Conservation (phyloP, 371 early-diverging fungal species). For the Syncephalastrum monosporum region DNA sequence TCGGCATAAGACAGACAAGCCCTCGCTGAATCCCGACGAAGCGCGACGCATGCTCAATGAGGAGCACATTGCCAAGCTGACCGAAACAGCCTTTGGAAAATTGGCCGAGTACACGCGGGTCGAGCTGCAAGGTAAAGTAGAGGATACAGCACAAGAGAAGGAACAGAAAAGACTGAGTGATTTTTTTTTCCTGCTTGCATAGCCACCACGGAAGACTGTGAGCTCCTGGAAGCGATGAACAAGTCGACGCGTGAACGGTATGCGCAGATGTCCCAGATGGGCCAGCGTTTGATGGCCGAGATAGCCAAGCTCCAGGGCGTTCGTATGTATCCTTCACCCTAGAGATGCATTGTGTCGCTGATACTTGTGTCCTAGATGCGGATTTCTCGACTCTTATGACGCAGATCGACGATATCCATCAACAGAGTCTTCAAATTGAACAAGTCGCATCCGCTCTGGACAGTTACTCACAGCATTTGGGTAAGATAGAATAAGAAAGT, state of each 20-base stretch:
- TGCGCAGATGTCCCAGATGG: conserved; percentile 56
- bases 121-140: conserved; percentile 50
- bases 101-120: conserved; percentile 55
- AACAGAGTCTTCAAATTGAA: conserved; percentile 58
- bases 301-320: conserved; percentile 57
- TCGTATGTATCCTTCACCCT: conserved; percentile 31
- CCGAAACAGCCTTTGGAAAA: conserved; percentile 57
- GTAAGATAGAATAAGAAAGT: conserved; percentile 22
- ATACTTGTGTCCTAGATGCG: conserved; percentile 31
- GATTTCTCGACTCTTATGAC: conserved; percentile 55
- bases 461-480: conserved; percentile 61
- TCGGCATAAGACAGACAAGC: conserved; percentile 2
- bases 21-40: conserved; percentile 32
- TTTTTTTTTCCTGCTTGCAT: neutral
- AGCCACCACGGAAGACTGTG: conserved; percentile 64
- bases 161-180: no score
- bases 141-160: neutral
- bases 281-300: conserved; percentile 58
- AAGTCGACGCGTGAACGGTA: conserved; percentile 57
- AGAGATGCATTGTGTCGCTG: neutral
- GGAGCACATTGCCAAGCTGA: conserved; percentile 53
- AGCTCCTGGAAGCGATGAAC: conserved; percentile 61
- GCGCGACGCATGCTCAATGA: conserved; percentile 38
- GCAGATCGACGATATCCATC: conserved; percentile 59
- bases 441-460: conserved; percentile 55